phyloP scores from a whole-genome alignment of 2,329 filamentous ascomycete genomes.

The Stachybotrys elegans region DNA sequence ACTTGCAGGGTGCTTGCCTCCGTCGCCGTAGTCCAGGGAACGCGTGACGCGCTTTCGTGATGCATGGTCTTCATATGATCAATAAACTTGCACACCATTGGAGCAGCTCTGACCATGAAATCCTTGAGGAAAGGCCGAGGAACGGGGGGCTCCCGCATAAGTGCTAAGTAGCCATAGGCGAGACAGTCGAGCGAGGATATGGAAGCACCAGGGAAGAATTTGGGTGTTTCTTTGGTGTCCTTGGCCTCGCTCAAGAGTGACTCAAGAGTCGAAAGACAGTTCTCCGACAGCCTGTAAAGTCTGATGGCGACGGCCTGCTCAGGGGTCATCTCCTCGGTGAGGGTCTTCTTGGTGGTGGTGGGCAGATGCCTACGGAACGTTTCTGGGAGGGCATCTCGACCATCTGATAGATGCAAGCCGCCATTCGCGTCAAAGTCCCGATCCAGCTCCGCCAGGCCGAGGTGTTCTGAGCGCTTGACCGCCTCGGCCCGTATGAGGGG shows the following conservation, averaged over 20 bases:
- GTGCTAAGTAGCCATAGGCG: constrained; percentile 70
- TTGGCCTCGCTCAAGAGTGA: constrained; percentile 36
- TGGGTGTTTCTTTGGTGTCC: constrained; percentile 16
- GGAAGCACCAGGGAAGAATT: constrained; percentile 22
- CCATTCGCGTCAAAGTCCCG: constrained; percentile 44
- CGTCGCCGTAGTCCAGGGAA: constrained; percentile 21
- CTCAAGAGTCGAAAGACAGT: constrained; percentile 67
- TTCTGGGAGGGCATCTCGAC: constrained; percentile 32
- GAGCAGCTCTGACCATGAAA: constrained; percentile 29
- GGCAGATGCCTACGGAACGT: constrained; percentile 33
- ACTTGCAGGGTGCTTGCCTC: constrained; percentile 16
- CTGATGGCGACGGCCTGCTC: constrained; percentile 70
- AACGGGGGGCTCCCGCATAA: constrained; percentile 56
- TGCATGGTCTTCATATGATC: constrained; percentile 20
- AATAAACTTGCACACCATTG: constrained; percentile 25
- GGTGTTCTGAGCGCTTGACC: constrained; percentile 61
- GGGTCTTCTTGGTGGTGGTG: constrained; percentile 45
- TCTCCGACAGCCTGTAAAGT: constrained; percentile 65
- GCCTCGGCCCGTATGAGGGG: constrained; percentile 67
- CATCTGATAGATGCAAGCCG: constrained; percentile 29
- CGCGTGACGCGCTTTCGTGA: constrained; percentile 12
- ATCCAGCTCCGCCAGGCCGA: constrained; percentile 65
- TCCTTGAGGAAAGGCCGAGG: constrained; percentile 36
- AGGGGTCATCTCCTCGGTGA: constrained; percentile 60
- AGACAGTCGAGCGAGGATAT: constrained; percentile 63